Evolutionary conservation across 2,329 filamentous ascomycete species (phyloP).

Genomic region (Penicillium vulpinum): DNA sequence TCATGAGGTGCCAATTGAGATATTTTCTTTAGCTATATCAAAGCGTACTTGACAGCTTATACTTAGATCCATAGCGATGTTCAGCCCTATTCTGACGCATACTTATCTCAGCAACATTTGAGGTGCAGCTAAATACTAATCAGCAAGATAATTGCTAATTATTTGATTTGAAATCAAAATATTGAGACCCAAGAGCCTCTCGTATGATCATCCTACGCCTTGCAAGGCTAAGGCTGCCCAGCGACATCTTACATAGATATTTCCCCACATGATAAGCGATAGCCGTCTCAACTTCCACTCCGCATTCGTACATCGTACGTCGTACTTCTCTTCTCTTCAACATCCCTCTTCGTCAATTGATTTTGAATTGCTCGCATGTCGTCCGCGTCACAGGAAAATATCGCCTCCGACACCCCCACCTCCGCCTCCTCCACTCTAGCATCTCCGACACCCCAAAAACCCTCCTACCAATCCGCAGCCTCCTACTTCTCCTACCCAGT

Average conservation of each 20-base stretch:
- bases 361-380: slow-evolving; percentile 24
- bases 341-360: slow-evolving; percentile 1
- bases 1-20: background rate
- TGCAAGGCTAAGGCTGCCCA: background rate
- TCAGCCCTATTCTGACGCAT: background rate
- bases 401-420: slow-evolving; percentile 17
- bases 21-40: background rate
- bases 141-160: background rate
- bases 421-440: slow-evolving; percentile 23
- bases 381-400: slow-evolving; percentile 21
- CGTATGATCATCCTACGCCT: background rate
- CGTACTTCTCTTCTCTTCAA: background rate
- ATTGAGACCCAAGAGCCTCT: background rate
- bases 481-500: slow-evolving; percentile 55
- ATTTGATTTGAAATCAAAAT: background rate
- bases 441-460: slow-evolving; percentile 25
- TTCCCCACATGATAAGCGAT: slow-evolving; percentile 26
- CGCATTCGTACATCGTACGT: background rate
- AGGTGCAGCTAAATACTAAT: background rate
- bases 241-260: too few relatives aligned
- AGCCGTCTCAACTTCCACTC: slow-evolving; percentile 10
- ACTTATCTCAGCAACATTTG: background rate
- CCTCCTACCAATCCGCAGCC: slow-evolving; percentile 38
- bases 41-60: background rate
- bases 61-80: background rate